Evolutionary conservation across 2,329 filamentous ascomycete species (phyloP).

Genomic region (Alternaria gansuensis): DNA sequence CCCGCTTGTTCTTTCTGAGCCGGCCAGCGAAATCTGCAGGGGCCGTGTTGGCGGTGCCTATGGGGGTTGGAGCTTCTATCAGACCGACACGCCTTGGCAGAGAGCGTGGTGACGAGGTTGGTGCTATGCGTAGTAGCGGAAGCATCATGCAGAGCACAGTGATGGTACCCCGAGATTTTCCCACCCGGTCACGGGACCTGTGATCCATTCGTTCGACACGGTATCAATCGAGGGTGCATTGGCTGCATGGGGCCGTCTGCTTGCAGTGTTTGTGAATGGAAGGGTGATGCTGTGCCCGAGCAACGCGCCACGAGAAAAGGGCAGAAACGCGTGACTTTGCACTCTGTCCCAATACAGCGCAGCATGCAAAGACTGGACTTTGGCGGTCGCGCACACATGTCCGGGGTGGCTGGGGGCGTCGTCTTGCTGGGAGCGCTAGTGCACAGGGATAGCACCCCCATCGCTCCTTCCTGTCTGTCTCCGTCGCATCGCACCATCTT

Average conservation of each 20-base stretch:
- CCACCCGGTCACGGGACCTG: background rate
- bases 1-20: constrained; percentile 19
- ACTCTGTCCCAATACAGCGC: constrained; percentile 11
- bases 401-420: constrained; percentile 22
- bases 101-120: constrained; percentile 22
- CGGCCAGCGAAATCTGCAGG: background rate
- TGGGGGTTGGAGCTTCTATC: background rate
- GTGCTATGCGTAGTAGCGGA: constrained; percentile 12
- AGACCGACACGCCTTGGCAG: constrained; percentile 4
- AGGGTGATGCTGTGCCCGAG: background rate
- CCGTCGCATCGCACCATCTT: constrained; percentile 23
- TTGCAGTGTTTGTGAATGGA: background rate
- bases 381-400: constrained; percentile 19
- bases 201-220: background rate
- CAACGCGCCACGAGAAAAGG: constrained; percentile 13
- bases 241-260: background rate
- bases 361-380: constrained; percentile 4
- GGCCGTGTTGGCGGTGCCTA: background rate
- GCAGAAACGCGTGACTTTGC: constrained; percentile 20
- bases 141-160: constrained; percentile 1
- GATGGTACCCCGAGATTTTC: background rate
- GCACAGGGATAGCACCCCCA: constrained; percentile 27
- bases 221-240: background rate
- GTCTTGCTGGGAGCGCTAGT: constrained; percentile 18
- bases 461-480: constrained; percentile 23